Percentiles rank a stretch among this genome's conserved stretches.
phyloP scores from a whole-genome alignment of 441 rosid species.

The Pelargonium fulgidum region DNA sequence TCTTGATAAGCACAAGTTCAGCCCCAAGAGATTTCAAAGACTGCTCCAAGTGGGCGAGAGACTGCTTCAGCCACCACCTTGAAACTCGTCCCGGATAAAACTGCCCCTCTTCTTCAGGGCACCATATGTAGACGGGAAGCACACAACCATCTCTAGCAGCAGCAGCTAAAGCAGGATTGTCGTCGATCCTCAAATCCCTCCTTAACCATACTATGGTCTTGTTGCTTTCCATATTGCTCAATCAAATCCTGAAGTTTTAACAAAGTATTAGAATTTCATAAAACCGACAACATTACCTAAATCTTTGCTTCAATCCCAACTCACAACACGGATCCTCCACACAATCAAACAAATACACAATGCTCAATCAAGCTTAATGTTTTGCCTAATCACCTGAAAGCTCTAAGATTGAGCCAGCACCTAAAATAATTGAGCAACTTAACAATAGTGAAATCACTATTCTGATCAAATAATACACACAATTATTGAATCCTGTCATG shows the following conservation, averaged over 20 bases:
- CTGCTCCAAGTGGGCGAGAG: constrained; percentile 79
- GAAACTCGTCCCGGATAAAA: constrained; percentile 88
- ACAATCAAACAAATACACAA: neutral
- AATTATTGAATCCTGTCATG: neutral
- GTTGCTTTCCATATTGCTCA: constrained; percentile 34
- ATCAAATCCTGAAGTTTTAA: constrained; percentile 18
- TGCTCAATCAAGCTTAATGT: constrained; percentile 9
- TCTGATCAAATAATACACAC: neutral
- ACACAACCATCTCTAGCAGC: constrained; percentile 88
- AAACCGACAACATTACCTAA: constrained; percentile 6
- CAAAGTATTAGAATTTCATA: constrained; percentile 5
- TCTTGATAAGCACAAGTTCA: constrained; percentile 67
- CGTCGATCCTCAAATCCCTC: constrained; percentile 96
- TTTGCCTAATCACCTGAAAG: neutral
- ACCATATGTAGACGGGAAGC: constrained; percentile 73
- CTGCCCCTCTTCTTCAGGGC: constrained; percentile 89
- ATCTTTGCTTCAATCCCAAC: constrained; percentile 13
- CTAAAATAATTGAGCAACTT: neutral
- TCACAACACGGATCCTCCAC: constrained; percentile 3
- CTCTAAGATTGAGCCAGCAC: neutral
- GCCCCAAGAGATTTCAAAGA: constrained; percentile 84
- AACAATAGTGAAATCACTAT: neutral
- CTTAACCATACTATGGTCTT: constrained; percentile 97
- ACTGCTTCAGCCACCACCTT: constrained; percentile 97
- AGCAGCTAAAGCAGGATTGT: constrained; percentile 86